Evolutionary conservation across 148 eudicot species (phyloP).

Genomic region (Chenopodium suecicum): DNA sequence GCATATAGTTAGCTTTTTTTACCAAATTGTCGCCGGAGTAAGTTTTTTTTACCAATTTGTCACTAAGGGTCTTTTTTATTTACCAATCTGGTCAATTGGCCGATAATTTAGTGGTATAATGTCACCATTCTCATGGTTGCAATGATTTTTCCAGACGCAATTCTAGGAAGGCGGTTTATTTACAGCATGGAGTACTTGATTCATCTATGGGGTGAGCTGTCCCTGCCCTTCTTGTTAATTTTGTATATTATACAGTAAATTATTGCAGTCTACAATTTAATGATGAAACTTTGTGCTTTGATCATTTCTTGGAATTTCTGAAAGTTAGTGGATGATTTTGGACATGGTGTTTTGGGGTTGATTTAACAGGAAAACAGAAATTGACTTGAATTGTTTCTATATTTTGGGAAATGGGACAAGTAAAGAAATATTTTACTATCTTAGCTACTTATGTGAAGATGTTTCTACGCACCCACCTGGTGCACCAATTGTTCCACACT

Average conservation of each 20-base stretch:
- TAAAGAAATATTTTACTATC: not conserved
- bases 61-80: too few species aligned
- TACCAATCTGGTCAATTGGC: too few species aligned
- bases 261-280: not conserved
- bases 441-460: not conserved
- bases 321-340: not conserved
- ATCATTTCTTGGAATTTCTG: not conserved
- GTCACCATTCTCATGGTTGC: conserved; percentile 4
- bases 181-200: conserved; percentile 96
- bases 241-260: not conserved
- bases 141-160: conserved; percentile 61
- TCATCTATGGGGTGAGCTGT: conserved; percentile 93
- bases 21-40: too few species aligned
- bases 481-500: not conserved
- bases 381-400: not conserved
- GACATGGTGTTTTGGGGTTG: not conserved
- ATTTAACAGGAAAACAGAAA: conserved; percentile 1
- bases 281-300: not conserved
- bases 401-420: not conserved
- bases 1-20: too few species aligned
- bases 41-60: too few species aligned
- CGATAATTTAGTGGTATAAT: not conserved
- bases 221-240: not conserved
- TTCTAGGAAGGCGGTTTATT: conserved; percentile 82
- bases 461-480: not conserved